These are phyloP conservation scores for Trichomonas gallinae DNA, from an alignment of 208 protist genomes.

Conservation along the genomic window DNA sequence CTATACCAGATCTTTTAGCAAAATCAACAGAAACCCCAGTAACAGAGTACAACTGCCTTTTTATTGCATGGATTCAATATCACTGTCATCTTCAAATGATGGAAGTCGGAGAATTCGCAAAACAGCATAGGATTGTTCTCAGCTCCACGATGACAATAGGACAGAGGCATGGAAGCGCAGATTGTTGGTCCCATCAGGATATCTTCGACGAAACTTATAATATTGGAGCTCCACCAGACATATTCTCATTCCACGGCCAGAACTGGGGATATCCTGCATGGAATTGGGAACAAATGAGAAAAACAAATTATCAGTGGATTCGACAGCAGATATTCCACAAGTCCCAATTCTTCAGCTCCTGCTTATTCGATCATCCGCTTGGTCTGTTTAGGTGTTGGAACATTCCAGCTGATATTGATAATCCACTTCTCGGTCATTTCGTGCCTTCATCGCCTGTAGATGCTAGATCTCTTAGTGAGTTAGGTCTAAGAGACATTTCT, in stretches of 20 bases:
- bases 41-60: not conserved
- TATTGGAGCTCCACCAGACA: not conserved
- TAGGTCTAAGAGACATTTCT: not conserved
- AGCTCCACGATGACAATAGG: not conserved
- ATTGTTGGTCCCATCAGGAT: not conserved
- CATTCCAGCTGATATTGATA: not conserved
- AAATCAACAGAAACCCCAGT: not conserved
- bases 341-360: not conserved
- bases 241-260: conserved; percentile 13
- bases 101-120: not conserved
- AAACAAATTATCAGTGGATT: not conserved
- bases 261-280: not conserved
- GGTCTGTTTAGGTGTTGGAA: not conserved
- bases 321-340: not conserved
- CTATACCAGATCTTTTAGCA: not conserved
- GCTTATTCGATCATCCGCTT: not conserved
- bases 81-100: not conserved
- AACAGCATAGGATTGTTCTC: not conserved
- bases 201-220: not conserved
- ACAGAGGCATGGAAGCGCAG: not conserved
- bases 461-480: not conserved
- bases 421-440: not conserved
- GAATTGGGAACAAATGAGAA: not conserved
- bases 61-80: not conserved
- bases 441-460: not conserved